Evolutionary conservation across 352 stramenopile species (phyloP).

Genomic region (Pythium utonaiense): DNA sequence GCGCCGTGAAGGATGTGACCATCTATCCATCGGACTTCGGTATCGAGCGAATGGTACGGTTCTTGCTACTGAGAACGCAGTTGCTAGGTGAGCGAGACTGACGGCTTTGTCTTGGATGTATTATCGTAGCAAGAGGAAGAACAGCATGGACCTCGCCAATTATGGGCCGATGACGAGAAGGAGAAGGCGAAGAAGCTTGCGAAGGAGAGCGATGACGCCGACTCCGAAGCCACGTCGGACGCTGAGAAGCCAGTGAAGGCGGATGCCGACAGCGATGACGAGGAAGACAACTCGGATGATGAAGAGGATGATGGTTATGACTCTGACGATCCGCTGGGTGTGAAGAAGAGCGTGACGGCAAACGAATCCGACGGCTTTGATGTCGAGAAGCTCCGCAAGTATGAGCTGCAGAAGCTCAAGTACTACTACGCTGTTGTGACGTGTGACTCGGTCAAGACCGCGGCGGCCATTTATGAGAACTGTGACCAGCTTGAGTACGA

Average conservation of each 20-base stretch:
- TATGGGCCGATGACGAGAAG: conserved; percentile 61
- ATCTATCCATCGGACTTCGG: conserved; percentile 97
- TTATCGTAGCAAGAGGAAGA: conserved; percentile 71
- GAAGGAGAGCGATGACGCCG: neutral
- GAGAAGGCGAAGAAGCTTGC: conserved; percentile 8
- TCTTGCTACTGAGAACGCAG: no score
- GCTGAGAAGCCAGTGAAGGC: conserved; percentile 23
- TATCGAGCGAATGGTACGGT: conserved; percentile 88
- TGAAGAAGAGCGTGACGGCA: conserved; percentile 58
- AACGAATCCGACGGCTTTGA: conserved; percentile 86
- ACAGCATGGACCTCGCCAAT: conserved; percentile 56
- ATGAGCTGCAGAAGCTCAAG: conserved; percentile 96
- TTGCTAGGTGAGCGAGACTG: neutral
- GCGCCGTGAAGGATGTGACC: conserved; percentile 88
- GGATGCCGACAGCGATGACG: conserved; percentile 16
- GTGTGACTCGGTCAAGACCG: conserved; percentile 90
- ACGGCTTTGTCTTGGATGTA: neutral
- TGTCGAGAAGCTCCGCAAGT: conserved; percentile 93
- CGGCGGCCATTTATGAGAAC: conserved; percentile 92
- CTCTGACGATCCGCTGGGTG: conserved; percentile 63
- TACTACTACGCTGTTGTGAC: conserved; percentile 98
- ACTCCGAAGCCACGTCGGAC: neutral
- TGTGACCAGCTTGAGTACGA: conserved; percentile 98
- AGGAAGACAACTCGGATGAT: conserved; percentile 26
- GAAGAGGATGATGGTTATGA: conserved; percentile 54